Evolutionary conservation across 2,329 filamentous ascomycete species (phyloP).

Genomic region (Sporothrix schenckii): DNA sequence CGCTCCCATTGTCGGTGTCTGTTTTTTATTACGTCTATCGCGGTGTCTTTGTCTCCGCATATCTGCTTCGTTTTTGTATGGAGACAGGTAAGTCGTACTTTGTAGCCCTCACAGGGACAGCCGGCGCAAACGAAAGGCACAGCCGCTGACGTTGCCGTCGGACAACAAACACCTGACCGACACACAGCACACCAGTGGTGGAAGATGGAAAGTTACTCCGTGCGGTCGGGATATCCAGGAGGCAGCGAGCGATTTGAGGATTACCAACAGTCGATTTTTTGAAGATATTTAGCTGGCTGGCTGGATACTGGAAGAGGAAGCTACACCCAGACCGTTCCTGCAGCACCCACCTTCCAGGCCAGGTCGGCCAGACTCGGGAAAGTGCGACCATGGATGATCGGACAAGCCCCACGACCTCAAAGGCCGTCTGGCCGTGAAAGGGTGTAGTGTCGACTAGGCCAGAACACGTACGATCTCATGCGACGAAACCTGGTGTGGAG

Average conservation of each 20-base stretch:
- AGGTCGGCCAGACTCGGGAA: conserved; percentile 5
- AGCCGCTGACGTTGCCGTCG: not conserved
- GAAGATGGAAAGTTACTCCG: not conserved
- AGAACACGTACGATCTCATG: not conserved
- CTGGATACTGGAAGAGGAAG: not conserved
- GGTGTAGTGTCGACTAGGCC: not conserved
- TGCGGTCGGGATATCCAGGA: too few relatives aligned
- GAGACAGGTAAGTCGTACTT: not conserved
- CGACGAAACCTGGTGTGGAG: not conserved
- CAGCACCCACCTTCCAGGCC: conserved; percentile 8
- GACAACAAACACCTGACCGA: not conserved
- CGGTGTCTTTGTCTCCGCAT: not conserved
- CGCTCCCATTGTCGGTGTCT: not conserved
- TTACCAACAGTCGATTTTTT: too few relatives aligned
- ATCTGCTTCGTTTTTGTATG: conserved; percentile 1
- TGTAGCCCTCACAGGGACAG: not conserved
- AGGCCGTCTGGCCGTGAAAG: not conserved
- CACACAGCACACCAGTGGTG: not conserved
- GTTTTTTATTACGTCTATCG: not conserved
- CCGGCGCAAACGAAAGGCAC: not conserved
- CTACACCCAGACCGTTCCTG: conserved; percentile 14
- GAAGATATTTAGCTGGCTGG: not conserved
- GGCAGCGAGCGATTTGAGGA: too few relatives aligned
- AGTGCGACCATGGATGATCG: not conserved
- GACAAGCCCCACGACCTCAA: not conserved